Conservation (phyloP, 23 red algal genomes). For the Agarophyton chilense region DNA sequence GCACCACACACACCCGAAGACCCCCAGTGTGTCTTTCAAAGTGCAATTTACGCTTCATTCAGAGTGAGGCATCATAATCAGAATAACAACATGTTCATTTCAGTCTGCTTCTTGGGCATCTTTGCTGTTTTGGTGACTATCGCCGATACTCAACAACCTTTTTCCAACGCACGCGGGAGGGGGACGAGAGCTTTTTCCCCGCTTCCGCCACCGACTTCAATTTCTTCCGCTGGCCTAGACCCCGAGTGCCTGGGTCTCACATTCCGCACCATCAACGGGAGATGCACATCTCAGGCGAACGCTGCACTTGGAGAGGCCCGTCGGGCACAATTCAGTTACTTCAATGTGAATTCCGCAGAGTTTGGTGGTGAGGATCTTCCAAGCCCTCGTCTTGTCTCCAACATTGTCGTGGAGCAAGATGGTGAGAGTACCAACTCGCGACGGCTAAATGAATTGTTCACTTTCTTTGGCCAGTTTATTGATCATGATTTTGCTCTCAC, state of each 20-base stretch:
- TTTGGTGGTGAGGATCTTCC: not conserved
- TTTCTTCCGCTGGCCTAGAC: not conserved
- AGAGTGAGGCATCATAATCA: too few species aligned
- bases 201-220: not conserved
- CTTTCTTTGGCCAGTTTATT: slow-evolving; percentile 25
- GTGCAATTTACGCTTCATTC: too few species aligned
- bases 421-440: not conserved
- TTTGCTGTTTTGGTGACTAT: too few species aligned
- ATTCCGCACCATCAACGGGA: not conserved
- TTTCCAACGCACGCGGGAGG: not conserved
- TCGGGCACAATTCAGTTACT: slow-evolving; percentile 6
- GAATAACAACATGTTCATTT: too few species aligned
- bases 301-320: not conserved
- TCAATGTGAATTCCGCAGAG: not conserved
- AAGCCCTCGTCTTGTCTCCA: slow-evolving; percentile 38
- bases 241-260: not conserved
- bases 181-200: not conserved
- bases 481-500: slow-evolving; percentile 57
- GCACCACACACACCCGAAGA: too few species aligned
- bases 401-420: slow-evolving; percentile 35
- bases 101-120: too few species aligned
- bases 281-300: not conserved
- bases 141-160: not conserved
- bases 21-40: too few species aligned
- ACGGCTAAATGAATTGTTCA: slow-evolving; percentile 36